These are phyloP conservation scores for Malus hybrid DNA, from an alignment of 331 rosid species.

Conservation along the genomic window DNA sequence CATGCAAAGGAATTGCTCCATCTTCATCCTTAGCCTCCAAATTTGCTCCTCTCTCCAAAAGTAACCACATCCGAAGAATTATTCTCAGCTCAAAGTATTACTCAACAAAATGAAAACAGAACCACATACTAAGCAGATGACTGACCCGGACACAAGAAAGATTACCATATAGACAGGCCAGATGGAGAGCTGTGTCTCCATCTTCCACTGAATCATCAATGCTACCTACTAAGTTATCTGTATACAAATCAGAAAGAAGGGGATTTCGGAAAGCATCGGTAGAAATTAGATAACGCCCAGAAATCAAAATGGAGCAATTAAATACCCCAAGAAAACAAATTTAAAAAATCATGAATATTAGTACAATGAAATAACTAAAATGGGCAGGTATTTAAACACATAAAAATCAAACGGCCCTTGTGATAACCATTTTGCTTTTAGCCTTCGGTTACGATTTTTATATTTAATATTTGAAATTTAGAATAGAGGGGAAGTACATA, in stretches of 20 bases:
- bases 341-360: background rate
- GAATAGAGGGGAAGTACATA: no score
- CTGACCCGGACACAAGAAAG: conserved; percentile 61
- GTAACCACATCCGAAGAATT: conserved; percentile 44
- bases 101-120: background rate
- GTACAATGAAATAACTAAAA: background rate
- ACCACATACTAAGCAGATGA: background rate
- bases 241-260: background rate
- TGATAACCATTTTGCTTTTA: no score
- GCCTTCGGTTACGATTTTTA: no score
- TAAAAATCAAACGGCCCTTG: background rate
- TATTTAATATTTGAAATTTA: no score
- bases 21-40: conserved; percentile 81
- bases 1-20: conserved; percentile 87
- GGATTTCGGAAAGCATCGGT: background rate
- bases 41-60: conserved; percentile 80
- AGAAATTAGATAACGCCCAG: background rate
- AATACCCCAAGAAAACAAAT: background rate
- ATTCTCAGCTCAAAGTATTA: background rate
- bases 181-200: conserved; percentile 89
- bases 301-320: background rate
- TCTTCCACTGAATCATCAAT: conserved; percentile 87
- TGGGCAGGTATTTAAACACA: background rate
- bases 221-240: conserved; percentile 73
- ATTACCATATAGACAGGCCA: conserved; percentile 86